Conservation (phyloP, 2,329 filamentous ascomycete genomes). For the Botrytis byssoidea region DNA sequence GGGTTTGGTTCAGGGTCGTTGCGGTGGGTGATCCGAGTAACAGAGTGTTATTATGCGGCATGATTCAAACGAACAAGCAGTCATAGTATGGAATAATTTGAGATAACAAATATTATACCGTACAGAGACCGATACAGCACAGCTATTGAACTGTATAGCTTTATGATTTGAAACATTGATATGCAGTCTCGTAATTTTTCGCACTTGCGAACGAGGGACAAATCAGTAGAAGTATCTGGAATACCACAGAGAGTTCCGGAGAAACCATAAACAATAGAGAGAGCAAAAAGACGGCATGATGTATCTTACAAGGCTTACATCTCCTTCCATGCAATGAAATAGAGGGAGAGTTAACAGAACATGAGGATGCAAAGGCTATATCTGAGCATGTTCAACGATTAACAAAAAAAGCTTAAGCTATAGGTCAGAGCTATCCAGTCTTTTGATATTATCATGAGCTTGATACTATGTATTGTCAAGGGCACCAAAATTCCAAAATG, state of each 20-base stretch:
- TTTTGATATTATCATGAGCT: background rate
- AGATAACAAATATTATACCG: background rate
- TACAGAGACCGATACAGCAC: background rate
- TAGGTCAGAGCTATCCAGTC: background rate
- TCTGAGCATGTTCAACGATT: background rate
- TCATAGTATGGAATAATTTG: background rate
- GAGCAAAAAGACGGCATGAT: background rate
- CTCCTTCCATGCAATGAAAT: background rate
- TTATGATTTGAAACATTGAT: background rate
- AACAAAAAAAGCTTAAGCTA: background rate
- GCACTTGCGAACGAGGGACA: background rate
- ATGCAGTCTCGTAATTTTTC: background rate
- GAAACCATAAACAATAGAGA: background rate
- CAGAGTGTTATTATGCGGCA: background rate
- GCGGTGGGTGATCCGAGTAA: background rate
- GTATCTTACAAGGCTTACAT: background rate
- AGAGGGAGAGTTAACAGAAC: background rate
- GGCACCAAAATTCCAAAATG: background rate
- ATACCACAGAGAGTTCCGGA: background rate
- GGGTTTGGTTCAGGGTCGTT: background rate
- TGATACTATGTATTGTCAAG: background rate
- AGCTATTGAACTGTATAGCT: background rate
- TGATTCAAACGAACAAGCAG: background rate
- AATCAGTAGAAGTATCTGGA: background rate
- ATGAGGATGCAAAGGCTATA: background rate